Evolutionary conservation across 768 basidiomycete genomes (phyloP), one percentile per base, ranked within the genome.

Genomic region (Pulveroboletus sp.): DNA sequence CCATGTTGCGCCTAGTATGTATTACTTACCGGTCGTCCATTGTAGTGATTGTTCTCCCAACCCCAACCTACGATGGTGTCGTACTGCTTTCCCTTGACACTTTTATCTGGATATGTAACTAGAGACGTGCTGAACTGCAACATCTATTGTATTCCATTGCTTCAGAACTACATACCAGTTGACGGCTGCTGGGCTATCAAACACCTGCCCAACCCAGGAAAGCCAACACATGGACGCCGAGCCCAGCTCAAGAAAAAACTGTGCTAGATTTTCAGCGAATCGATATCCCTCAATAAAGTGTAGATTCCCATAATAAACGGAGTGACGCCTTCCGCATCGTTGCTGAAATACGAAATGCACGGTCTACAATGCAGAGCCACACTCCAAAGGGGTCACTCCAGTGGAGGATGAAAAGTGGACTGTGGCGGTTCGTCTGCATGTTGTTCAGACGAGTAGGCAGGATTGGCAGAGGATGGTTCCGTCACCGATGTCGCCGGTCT

Each of bases 11-110:
- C 44, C 48, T 46, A 52, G 49, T 60, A 42, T 67, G 60, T 62
- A 65, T 60, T 50, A 50, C 55, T 57, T 57, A 57, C 52, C 50
- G 37, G 50, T 49, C 47, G 54, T 54, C 51, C 46, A 54, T 45
- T 59, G 49, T 60, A 50, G 51, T 51, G 46, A 52, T 52, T 51
- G 26, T 50, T 53, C 49, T 62, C 36, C 45, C 43, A 43, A 47
- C 27, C 40, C 54, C 39, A 37, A 50, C 26, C 33, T 27, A 36
- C 44, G 36, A 44, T 39, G 21, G 40, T 39, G 50, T 45, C 47
- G 28, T 54, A n/a, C 37, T 39, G 27, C 54, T 39, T 39, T 39
- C 18, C 44, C 18, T 50, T 37, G 39, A 36, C 28, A 26, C 45
- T 35, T 39, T 39, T 39, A 49, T 43, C 36, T 17, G 24, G 36